phyloP scores from a whole-genome alignment of 352 stramenopile genomes.

The Phytophthora citricola region DNA sequence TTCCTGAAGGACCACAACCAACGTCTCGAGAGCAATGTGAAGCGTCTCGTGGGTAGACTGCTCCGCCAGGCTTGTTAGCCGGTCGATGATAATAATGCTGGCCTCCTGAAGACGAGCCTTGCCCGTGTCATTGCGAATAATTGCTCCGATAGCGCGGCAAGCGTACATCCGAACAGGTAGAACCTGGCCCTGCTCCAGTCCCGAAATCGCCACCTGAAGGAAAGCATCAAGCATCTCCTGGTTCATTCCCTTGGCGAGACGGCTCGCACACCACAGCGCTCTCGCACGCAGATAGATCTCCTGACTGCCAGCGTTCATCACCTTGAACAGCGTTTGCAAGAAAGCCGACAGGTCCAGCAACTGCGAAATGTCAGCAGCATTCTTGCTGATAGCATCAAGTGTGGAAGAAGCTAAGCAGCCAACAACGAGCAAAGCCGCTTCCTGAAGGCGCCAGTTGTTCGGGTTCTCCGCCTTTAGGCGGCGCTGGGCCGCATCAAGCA shows the following conservation, averaged over 20 bases:
- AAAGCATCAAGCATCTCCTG: conserved; percentile 77
- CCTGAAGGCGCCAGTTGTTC: conserved; percentile 74
- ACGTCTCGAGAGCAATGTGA: conserved; percentile 79
- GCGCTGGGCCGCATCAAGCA: conserved; percentile 65
- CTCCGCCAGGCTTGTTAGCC: conserved; percentile 63
- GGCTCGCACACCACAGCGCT: conserved; percentile 84
- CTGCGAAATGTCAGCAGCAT: conserved; percentile 49
- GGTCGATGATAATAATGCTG: conserved; percentile 58
- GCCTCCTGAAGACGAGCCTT: conserved; percentile 65
- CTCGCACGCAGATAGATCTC: conserved; percentile 82
- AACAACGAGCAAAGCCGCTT: conserved; percentile 77
- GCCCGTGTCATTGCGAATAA: conserved; percentile 67
- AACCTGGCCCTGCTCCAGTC: conserved; percentile 72
- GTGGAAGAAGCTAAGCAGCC: conserved; percentile 68
- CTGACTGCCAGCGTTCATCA: conserved; percentile 72
- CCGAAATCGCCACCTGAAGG: conserved; percentile 75
- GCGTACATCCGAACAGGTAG: conserved; percentile 82
- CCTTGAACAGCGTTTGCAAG: conserved; percentile 76
- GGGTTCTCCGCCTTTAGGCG: conserved; percentile 55
- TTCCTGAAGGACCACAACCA: conserved; percentile 79
- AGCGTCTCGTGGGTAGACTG: conserved; percentile 74
- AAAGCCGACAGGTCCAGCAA: conserved; percentile 70
- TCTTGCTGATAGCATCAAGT: conserved; percentile 62
- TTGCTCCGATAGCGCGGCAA: conserved; percentile 75
- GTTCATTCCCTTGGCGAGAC: conserved; percentile 72